A percentile compares a stretch with the other conserved stretches of the same genome.
Evolutionary conservation across 345 rosid genomes (phyloP).

Genomic region (Mangifera indica): DNA sequence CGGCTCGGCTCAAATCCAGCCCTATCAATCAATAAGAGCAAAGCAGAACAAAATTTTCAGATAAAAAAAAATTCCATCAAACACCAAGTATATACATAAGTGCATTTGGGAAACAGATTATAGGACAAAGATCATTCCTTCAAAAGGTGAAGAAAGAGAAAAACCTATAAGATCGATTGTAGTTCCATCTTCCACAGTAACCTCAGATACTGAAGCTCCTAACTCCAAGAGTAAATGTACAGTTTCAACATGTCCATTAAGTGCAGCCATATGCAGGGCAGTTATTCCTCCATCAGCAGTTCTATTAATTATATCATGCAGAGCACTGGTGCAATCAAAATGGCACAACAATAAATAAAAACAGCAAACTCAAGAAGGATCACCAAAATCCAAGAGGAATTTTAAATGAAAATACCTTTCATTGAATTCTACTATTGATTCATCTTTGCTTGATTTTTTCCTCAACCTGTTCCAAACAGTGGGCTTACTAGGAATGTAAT

Average conservation of each 20-base stretch:
- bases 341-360: conserved; percentile 12
- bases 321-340: conserved; percentile 45
- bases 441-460: conserved; percentile 31
- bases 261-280: conserved; percentile 90
- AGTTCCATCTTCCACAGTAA: conserved; percentile 87
- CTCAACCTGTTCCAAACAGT: conserved; percentile 50
- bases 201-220: conserved; percentile 76
- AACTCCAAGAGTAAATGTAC: conserved; percentile 81
- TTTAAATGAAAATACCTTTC: conserved; percentile 38
- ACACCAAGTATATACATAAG: conserved; percentile 3
- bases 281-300: conserved; percentile 96
- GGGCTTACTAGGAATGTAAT: conserved; percentile 72
- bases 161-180: conserved; percentile 93
- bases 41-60: not conserved
- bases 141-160: not conserved
- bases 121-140: not conserved
- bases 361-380: conserved; percentile 3
- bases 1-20: too few species aligned
- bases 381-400: not conserved
- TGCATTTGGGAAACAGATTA: conserved; percentile 4
- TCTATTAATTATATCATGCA: conserved; percentile 62
- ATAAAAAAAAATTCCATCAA: not conserved
- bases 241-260: conserved; percentile 84
- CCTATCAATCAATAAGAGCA: conserved; percentile 10
- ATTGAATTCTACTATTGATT: conserved; percentile 53